Base-by-base conservation (phyloP, 192 early-diverging fungal genomes). In the Umbelopsis isabellina region DNA sequence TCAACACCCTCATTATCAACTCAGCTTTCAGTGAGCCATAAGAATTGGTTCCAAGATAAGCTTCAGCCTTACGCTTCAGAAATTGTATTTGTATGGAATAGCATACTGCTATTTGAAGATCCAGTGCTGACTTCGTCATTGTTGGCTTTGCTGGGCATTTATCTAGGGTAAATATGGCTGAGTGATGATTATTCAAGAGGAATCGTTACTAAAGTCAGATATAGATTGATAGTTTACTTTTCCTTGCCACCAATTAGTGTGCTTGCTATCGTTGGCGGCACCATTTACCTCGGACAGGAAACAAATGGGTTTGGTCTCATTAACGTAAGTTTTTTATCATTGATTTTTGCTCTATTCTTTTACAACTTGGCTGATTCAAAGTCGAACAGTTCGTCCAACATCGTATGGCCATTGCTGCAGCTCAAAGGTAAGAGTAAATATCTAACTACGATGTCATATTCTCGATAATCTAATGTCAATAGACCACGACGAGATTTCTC, bases 361-460 rank as follows among this genome's bases (percentile, higher is more conserved):
- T 41, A 41, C 1, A 41, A 5, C 37, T 41, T 41, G 10, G 5
- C 37, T 30, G 37, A 41, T 5, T 41, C 6, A 30, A 10, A 41
- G 37, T 41, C 11, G 4, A 61, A 15, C 25, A 61, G 55, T 35
- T 61, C 33, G 6, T 61, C 13, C 27, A 61, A 61, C 55, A 16
- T 15, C 55, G 55, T 15, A 35, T 61, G 55, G 55, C 18, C 11
- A 30, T 61, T 61, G 55, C 55, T 61, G 55, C 55, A 61, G 55
- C 30, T 25, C 55, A 61, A 61, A 23, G 13, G 55, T 61, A 61
- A 35, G 25, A 11, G 37, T 33, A 55, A 4, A 30, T 35, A 3
- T 0, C 33, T 27, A 2, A 30, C 33, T 16, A 35, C 55, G 2
- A 6, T 35, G 1, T 16, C 7, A 35, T 18, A 2, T n/a, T 61